These are phyloP conservation scores for Grifola frondosa DNA, from an alignment of 1,284 basidiomycete genomes.

Conservation along the genomic window DNA sequence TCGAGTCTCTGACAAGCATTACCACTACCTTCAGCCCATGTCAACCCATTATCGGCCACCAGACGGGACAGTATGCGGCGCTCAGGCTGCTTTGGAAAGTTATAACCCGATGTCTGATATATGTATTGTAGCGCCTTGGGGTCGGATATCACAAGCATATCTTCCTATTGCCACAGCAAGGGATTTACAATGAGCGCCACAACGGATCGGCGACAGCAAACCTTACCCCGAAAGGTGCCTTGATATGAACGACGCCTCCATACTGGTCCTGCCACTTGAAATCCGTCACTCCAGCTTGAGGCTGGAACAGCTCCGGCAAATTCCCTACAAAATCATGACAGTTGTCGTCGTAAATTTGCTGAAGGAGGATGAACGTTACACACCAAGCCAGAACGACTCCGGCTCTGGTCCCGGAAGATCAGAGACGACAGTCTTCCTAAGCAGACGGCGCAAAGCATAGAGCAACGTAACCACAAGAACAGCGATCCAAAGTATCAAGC, in stretches of 20 bases:
- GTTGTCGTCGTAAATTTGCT: neutral
- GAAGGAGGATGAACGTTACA: conserved; percentile 1
- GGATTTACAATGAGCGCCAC: neutral
- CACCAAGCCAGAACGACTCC: conserved; percentile 29
- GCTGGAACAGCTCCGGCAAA: conserved; percentile 49
- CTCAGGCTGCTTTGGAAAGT: conserved; percentile 37
- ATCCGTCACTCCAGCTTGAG: conserved; percentile 48
- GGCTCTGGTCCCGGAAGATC: conserved; percentile 29
- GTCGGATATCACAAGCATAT: conserved; percentile 36
- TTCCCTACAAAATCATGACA: conserved; percentile 37
- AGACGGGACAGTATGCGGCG: conserved; percentile 31
- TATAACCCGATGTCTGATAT: conserved; percentile 39
- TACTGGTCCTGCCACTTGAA: conserved; percentile 49
- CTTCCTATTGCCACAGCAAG: conserved; percentile 23
- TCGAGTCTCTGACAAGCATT: conserved; percentile 1
- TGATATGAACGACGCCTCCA: conserved; percentile 49
- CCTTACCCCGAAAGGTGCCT: conserved; percentile 50
- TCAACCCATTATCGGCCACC: conserved; percentile 37
- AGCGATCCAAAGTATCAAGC: neutral
- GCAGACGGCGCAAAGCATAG: conserved; percentile 17
- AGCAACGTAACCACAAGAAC: conserved; percentile 9
- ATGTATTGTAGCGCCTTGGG: conserved; percentile 44
- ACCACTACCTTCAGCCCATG: conserved; percentile 43
- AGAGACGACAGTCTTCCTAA: conserved; percentile 17
- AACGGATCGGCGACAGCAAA: neutral